Evolutionary conservation across 2,329 filamentous ascomycete genomes (phyloP).

Genomic region (Fusarium gaditjirri): DNA sequence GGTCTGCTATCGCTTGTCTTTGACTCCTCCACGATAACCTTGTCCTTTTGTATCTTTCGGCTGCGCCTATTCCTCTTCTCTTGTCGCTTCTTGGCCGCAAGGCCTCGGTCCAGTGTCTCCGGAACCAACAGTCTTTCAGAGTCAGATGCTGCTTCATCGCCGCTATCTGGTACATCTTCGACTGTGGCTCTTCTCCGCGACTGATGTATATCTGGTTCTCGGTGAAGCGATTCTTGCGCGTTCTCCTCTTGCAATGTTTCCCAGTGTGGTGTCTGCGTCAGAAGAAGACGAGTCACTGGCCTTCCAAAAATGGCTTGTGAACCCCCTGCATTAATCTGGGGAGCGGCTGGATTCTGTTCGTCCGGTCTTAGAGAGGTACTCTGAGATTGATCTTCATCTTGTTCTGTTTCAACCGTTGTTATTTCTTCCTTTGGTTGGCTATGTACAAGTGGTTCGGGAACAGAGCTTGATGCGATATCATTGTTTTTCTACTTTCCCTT

Average conservation of each 20-base stretch:
- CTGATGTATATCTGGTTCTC: fast-evolving
- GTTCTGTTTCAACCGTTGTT: background rate
- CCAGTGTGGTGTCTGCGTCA: background rate
- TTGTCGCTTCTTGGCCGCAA: background rate
- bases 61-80: background rate
- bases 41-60: background rate
- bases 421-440: fast-evolving
- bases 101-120: background rate
- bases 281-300: background rate
- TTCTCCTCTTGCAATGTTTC: fast-evolving
- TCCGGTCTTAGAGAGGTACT: fast-evolving
- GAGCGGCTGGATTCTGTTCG: fast-evolving
- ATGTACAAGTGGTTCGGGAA: fast-evolving
- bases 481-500: too few species aligned
- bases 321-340: background rate
- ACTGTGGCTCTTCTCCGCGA: background rate
- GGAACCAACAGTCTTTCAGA: fast-evolving
- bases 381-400: too few species aligned
- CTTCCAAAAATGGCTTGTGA: too few species aligned
- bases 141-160: background rate
- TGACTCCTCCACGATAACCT: background rate
- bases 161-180: background rate
- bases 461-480: too few species aligned
- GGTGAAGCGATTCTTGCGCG: fast-evolving
- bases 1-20: fast-evolving